Evolutionary conservation across 345 rosid genomes (phyloP), one percentile per base, ranked within the genome.

Genomic region (Pistacia atlantica): DNA sequence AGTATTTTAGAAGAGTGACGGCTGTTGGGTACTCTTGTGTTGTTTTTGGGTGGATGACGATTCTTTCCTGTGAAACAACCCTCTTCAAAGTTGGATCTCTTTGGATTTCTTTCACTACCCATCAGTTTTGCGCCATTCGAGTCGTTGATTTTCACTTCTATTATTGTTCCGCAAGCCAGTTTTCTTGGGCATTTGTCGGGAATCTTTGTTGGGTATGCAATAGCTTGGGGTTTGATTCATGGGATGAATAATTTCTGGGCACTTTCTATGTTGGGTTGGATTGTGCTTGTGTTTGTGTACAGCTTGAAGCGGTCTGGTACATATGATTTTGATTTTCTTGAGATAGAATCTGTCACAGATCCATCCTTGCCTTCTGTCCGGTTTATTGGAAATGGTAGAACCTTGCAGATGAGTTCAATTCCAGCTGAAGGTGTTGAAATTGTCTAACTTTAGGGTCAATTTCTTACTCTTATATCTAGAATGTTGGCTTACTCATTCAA

Each of bases 241-340:
- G 99, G 99, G 78, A 96, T 96, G 99, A 93, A 88, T 77, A 90
- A 90, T 83, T 96, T 84, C 84, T 96, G 99, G 99, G 97, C 98
- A 35, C 63, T 92, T 78, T 92, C 97, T 17, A 87, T 93, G 87
- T 80, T 96, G 79, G 95, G 93, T 72, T 96, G 98, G 99, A 85
- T 88, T 35, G 75, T 82, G 18, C 85, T 90, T n/a, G 80, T 84
- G 74, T 93, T 93, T 75, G 81, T 93, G 65, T 85, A 87, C 83
- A 96, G 99, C 85, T 84, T 96, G 92, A 93, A 96, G 90, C 77
- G 85, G 46, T 93, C 98, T 0, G 97, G 98, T 73, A 89, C 99
- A 22, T 93, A 87, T 80, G 94, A 93, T 87, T 87, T 93, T 57
- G 67, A 78, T 45, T 96, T 96, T 80, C 86, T 96, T 0, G 97